Base-by-base conservation (phyloP, 768 basidiomycete species). In the Cystofilobasidium capitatum region DNA sequence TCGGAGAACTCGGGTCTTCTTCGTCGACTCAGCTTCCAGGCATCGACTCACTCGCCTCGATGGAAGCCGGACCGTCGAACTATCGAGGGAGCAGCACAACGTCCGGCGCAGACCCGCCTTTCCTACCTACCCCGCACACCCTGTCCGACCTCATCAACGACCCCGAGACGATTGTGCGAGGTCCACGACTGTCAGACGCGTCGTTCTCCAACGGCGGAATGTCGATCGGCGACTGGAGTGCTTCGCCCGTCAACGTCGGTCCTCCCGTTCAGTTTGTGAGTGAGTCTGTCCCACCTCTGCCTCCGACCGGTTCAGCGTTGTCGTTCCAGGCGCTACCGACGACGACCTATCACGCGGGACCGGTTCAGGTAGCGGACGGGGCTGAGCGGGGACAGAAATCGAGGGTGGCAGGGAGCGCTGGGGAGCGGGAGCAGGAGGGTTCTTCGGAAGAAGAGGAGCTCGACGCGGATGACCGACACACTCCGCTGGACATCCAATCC, bases 401-500 rank as follows among this genome's bases (percentile, higher is more conserved):
- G n/a, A n/a, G n/a, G n/a, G n/a, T n/a, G n/a, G n/a, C n/a, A n/a
- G n/a, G n/a, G n/a, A n/a, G n/a, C n/a, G n/a, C n/a, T n/a, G n/a
- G n/a, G n/a, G n/a, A n/a, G n/a, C n/a, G n/a, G n/a, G n/a, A n/a
- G n/a, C n/a, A n/a, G n/a, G n/a, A n/a, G n/a, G n/a, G n/a, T n/a
- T 37, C 57, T 2, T 35, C 57, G 54, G 54, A 57, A 6, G 60
- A 62, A 31, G 47, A 35, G 6, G 47, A 33, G 9, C 22, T 26
- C n/a, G 62, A 63, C 10, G 62, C 35, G 20, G 62, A 45, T 3
- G 61, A 47, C 0, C n/a, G n/a, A n/a, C n/a, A 49, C 47, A 26
- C 47, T 22, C 47, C 47, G 47, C 47, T 49, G 9, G 62, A 63
- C 20, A 47, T 63, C n/a, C 47, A 47, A 0, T 17, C 62, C n/a